A percentile compares a stretch with the other conserved stretches of the same genome.
These are phyloP conservation scores for Lactarius vividus DNA, from an alignment of 768 basidiomycete species.

Conservation along the genomic window DNA sequence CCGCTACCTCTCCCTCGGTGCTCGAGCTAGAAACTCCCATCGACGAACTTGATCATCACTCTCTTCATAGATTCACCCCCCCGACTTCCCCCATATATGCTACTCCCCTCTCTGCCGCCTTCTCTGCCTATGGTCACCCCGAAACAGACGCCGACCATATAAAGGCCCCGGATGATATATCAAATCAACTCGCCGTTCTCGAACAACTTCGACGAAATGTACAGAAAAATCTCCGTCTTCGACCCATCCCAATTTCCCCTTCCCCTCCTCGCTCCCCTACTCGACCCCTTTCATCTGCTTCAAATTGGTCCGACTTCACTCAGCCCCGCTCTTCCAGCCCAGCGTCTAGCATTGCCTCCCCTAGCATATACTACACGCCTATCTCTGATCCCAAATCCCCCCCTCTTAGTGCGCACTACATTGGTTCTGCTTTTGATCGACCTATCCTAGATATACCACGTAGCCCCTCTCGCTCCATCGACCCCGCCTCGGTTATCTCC, in stretches of 20 bases:
- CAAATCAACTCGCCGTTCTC: conserved; percentile 63
- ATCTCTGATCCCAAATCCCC: conserved; percentile 37
- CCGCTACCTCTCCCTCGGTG: conserved; percentile 32
- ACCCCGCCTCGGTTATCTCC: conserved; percentile 46
- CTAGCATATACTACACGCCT: conserved; percentile 52
- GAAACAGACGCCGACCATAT: conserved; percentile 30
- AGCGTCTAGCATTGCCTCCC: conserved; percentile 40
- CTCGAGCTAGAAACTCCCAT: conserved; percentile 38
- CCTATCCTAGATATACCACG: conserved; percentile 28
- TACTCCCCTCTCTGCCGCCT: conserved; percentile 31
- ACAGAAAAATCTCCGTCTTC: conserved; percentile 71
- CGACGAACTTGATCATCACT: conserved; percentile 35
- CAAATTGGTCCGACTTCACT: conserved; percentile 34
- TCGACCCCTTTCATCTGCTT: conserved; percentile 30
- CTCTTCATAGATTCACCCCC: conserved; percentile 33
- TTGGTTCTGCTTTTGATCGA: conserved; percentile 28
- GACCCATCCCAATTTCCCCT: conserved; percentile 63
- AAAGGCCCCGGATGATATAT: conserved; percentile 51
- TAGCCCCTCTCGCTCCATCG: conserved; percentile 39
- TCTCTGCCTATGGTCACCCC: conserved; percentile 29
- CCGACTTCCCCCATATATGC: conserved; percentile 31
- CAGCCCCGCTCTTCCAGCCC: conserved; percentile 45
- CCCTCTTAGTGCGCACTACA: conserved; percentile 35
- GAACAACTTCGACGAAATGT: conserved; percentile 69
- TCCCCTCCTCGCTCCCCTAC: conserved; percentile 29